phyloP scores from a whole-genome alignment of 306 rosid genomes.

The Morella rubra region DNA sequence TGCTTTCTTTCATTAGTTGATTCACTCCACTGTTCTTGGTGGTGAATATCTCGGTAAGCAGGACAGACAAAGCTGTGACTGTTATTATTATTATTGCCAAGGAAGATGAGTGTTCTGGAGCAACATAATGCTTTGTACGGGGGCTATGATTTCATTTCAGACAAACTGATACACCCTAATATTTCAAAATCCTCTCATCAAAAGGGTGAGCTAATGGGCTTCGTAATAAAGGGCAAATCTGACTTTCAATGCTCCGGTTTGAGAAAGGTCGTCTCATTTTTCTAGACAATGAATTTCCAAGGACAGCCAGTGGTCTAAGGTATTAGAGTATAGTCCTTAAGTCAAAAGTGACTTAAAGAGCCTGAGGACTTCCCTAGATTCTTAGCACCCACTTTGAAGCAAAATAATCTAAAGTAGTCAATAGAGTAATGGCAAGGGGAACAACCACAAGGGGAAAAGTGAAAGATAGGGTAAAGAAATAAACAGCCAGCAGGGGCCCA shows the following conservation, averaged over 20 bases:
- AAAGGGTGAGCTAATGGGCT: background rate
- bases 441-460: constrained; percentile 15
- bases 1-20: background rate
- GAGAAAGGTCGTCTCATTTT: background rate
- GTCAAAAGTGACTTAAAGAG: constrained; percentile 55
- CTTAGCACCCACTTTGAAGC: constrained; percentile 43
- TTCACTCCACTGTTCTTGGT: background rate
- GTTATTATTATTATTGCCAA: background rate
- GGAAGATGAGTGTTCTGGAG: background rate
- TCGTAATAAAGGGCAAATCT: constrained; percentile 3
- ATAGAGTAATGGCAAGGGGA: constrained; percentile 34
- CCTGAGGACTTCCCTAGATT: constrained; percentile 40
- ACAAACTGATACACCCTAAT: background rate
- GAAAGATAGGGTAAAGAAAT: constrained; percentile 1
- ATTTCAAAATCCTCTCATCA: too few species aligned
- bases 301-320: background rate
- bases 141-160: background rate
- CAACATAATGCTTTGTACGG: background rate
- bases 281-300: constrained; percentile 27
- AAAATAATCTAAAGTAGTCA: constrained; percentile 13
- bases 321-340: constrained; percentile 15
- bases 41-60: background rate
- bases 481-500: constrained; percentile 22
- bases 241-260: background rate
- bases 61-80: background rate